Conservation (phyloP, 257 asterid genomes). For the Nyctanthes arbortristis region DNA sequence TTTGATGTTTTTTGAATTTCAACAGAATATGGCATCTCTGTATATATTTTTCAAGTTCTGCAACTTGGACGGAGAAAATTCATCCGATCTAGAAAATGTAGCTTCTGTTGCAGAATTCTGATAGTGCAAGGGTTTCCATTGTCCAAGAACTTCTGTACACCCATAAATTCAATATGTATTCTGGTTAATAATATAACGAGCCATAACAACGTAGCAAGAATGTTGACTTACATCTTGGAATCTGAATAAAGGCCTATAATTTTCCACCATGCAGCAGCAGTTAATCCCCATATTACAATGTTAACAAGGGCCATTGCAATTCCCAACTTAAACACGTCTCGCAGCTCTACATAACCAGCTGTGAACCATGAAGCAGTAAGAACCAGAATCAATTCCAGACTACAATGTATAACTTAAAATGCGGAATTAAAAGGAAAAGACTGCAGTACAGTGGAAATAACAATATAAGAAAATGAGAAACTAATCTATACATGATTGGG, state of each 20-base stretch:
- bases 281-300: conserved; percentile 54
- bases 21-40: not conserved
- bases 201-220: not conserved
- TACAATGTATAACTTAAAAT: not conserved
- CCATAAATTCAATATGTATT: not conserved
- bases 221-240: conserved; percentile 21
- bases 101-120: not conserved
- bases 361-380: conserved; percentile 27
- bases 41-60: not conserved
- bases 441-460: not conserved
- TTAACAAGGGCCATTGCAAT: conserved; percentile 58
- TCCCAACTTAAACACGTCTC: conserved; percentile 59
- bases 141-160: not conserved
- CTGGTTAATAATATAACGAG: conserved; percentile 6
- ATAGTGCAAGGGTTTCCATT: not conserved
- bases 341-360: conserved; percentile 81
- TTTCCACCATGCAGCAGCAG: conserved; percentile 92
- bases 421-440: not conserved
- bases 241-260: conserved; percentile 72
- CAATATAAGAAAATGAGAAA: not conserved
- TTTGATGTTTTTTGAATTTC: not conserved
- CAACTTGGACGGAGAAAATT: not conserved
- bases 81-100: not conserved
- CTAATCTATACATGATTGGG: too few relatives aligned
- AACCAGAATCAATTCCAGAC: conserved; percentile 8